Percentiles rank a stretch among this genome's conserved stretches.
Evolutionary conservation across 2,329 filamentous ascomycete genomes (phyloP).

Genomic region (Leptographium lundbergii): DNA sequence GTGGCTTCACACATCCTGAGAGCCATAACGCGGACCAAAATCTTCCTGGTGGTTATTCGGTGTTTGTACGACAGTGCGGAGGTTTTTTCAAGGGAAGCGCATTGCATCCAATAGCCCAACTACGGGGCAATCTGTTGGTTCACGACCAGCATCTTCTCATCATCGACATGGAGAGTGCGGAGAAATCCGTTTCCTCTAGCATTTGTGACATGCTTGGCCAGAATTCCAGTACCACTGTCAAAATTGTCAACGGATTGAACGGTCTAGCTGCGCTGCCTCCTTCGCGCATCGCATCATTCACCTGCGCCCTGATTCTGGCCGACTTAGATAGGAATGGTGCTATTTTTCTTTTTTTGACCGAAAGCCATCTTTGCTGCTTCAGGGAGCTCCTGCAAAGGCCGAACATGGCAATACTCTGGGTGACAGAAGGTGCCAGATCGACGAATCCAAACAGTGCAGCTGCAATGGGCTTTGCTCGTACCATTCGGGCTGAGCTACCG

Average conservation of each 20-base stretch:
- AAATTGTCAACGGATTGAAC: not conserved
- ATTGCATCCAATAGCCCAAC: not conserved
- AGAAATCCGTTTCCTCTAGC: not conserved
- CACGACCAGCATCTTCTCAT: not conserved
- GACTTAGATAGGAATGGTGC: conserved; percentile 20
- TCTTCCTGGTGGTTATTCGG: conserved; percentile 17
- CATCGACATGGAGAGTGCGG: not conserved
- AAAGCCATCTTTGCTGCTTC: conserved; percentile 16
- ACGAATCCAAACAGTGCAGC: conserved; percentile 18
- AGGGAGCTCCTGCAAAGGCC: conserved; percentile 15
- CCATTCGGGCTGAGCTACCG: conserved; percentile 19
- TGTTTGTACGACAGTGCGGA: conserved; percentile 21
- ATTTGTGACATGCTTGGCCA: not conserved
- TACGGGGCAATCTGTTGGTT: not conserved
- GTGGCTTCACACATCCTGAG: conserved; percentile 20
- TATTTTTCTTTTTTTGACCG: conserved; percentile 22
- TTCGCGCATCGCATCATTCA: conserved; percentile 13
- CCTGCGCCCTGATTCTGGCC: conserved; percentile 21
- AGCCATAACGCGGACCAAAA: conserved; percentile 20
- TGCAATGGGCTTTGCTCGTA: conserved; percentile 20
- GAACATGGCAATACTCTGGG: conserved; percentile 19
- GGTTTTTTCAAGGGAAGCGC: conserved; percentile 12
- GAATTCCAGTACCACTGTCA: too few species aligned
- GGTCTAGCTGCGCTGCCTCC: not conserved
- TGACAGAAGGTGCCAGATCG: conserved; percentile 14